Evolutionary conservation across 495 filamentous ascomycete species (phyloP).

Genomic region (Neurospora sp.): DNA sequence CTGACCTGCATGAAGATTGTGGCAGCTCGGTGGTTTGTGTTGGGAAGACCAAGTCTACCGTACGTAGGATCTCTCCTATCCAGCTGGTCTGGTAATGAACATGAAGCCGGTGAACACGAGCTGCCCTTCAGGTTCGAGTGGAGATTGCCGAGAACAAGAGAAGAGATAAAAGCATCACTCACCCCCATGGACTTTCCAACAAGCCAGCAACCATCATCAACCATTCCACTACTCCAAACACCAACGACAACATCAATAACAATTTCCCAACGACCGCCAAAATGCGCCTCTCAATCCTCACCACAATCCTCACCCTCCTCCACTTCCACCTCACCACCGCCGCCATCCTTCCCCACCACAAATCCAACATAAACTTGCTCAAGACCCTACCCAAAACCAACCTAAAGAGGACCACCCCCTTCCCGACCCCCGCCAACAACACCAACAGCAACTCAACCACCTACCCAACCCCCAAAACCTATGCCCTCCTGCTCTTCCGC

Average conservation of each 20-base stretch:
- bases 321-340: not conserved
- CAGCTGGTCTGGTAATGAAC: not conserved
- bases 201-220: not conserved
- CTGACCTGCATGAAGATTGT: not conserved
- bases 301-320: not conserved
- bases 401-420: not conserved
- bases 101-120: not conserved
- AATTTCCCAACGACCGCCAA: not conserved
- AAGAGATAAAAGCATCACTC: not conserved
- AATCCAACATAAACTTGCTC: not conserved
- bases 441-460: not conserved
- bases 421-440: not conserved
- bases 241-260: not conserved
- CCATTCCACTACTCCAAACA: not conserved
- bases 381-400: not conserved
- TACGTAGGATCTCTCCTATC: not conserved
- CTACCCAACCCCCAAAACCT: not conserved
- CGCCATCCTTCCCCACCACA: not conserved
- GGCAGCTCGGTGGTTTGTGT: not conserved
- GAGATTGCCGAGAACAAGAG: not conserved
- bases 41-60: not conserved
- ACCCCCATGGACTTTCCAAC: not conserved
- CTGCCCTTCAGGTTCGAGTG: not conserved
- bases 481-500: conserved; percentile 17
- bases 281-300: not conserved